These are phyloP conservation scores for Vararia minispora DNA, from an alignment of 768 basidiomycete species.

Conservation along the genomic window DNA sequence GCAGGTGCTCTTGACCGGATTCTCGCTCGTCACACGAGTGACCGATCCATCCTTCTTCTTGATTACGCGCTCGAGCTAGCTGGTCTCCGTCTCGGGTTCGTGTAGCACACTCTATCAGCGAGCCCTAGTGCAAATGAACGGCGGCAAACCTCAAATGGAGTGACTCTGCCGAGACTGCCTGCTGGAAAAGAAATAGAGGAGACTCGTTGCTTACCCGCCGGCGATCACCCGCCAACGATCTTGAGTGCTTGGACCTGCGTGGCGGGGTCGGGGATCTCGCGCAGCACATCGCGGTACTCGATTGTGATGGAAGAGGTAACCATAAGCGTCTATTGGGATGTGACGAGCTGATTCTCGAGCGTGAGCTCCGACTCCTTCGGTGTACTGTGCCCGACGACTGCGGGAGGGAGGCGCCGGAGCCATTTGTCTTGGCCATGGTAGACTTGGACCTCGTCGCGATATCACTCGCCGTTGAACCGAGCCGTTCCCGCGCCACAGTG, in stretches of 20 bases:
- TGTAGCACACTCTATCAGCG: conserved; percentile 70
- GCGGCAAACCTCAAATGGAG: conserved; percentile 67
- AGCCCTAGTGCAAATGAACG: conserved; percentile 7
- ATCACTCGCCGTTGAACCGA: conserved; percentile 58
- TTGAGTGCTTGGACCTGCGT: conserved; percentile 85
- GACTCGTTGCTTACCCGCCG: conserved; percentile 38
- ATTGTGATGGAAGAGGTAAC: conserved; percentile 65
- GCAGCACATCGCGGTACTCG: conserved; percentile 83
- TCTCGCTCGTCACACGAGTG: not conserved
- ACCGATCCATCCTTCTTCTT: conserved; percentile 24
- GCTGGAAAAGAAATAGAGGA: conserved; percentile 71
- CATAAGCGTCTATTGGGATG: conserved; percentile 73
- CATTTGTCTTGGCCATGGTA: conserved; percentile 14
- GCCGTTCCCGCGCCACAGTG: conserved; percentile 50
- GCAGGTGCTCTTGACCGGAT: conserved; percentile 3
- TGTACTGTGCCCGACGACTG: conserved; percentile 20
- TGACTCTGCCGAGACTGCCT: conserved; percentile 79
- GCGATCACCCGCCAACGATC: conserved; percentile 43
- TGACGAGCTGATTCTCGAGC: conserved; percentile 51
- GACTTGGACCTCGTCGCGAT: conserved; percentile 64
- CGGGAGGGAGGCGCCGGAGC: conserved; percentile 19
- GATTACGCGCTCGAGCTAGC: conserved; percentile 50
- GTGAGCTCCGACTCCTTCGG: conserved; percentile 26
- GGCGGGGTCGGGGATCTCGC: conserved; percentile 90
- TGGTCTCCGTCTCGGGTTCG: conserved; percentile 87